These are phyloP conservation scores for Clavariopsis aquatica DNA, from an alignment of 495 filamentous ascomycete species.

Conservation along the genomic window DNA sequence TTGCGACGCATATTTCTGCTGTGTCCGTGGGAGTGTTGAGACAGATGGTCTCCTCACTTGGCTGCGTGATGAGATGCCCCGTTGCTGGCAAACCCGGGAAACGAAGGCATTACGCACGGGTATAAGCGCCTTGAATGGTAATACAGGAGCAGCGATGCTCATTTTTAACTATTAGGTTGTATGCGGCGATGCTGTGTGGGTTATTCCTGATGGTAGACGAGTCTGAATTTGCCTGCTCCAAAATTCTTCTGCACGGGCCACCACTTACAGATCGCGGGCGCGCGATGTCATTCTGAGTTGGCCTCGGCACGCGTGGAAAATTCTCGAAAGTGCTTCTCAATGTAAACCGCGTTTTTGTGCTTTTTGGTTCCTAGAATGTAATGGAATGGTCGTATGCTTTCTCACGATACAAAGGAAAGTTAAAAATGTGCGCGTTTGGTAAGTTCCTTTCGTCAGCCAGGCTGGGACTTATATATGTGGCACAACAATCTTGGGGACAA, in stretches of 20 bases:
- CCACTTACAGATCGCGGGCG: not conserved
- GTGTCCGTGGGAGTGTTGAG: constrained; percentile 13
- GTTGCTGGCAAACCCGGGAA: constrained; percentile 27
- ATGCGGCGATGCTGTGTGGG: not conserved
- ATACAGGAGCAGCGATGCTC: constrained; percentile 40
- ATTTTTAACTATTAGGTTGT: constrained; percentile 36
- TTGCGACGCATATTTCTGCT: constrained; percentile 17
- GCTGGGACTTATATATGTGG: not conserved
- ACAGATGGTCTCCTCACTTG: constrained; percentile 25
- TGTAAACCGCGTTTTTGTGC: not conserved
- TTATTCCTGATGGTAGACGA: not conserved
- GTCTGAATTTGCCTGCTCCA: not conserved
- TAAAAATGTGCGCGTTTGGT: not conserved
- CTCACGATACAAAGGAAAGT: not conserved
- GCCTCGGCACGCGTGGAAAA: constrained; percentile 12
- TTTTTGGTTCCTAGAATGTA: not conserved
- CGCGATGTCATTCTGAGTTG: constrained; percentile 21
- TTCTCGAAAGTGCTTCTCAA: constrained; percentile 26
- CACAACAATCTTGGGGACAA: not conserved
- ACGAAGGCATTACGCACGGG: constrained; percentile 38
- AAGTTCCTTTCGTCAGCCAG: not conserved
- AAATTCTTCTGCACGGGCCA: constrained; percentile 26
- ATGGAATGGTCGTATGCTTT: not conserved
- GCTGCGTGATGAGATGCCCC: constrained; percentile 24
- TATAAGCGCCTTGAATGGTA: constrained; percentile 36